A percentile compares a stretch with the other conserved stretches of the same genome.
phyloP scores from a whole-genome alignment of 768 basidiomycete genomes.

The Psilocybe azurescens region DNA sequence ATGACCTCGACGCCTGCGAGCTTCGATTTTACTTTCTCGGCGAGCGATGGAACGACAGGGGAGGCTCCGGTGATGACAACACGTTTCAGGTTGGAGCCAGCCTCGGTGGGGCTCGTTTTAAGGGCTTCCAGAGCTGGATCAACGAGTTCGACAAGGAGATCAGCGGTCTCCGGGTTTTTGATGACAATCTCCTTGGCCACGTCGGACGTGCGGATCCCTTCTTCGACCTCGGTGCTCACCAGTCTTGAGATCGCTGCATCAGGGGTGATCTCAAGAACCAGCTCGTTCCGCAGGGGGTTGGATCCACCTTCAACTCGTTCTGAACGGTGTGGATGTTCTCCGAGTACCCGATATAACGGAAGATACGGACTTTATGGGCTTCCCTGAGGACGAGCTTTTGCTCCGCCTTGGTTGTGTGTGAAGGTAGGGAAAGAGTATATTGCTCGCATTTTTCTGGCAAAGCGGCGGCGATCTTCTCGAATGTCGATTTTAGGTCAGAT shows the following conservation, averaged over 20 bases:
- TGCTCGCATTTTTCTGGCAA: slow-evolving; percentile 6
- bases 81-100: slow-evolving; percentile 10
- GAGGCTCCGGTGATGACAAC: slow-evolving; percentile 6
- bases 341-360: background rate
- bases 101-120: background rate
- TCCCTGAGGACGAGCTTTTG: background rate
- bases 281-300: slow-evolving; percentile 4
- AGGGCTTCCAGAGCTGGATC: slow-evolving; percentile 4
- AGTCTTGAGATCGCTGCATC: slow-evolving; percentile 7
- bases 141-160: slow-evolving; percentile 5
- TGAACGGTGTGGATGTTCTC: background rate
- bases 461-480: slow-evolving; percentile 3
- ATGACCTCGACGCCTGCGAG: slow-evolving; percentile 7
- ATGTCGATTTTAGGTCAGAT: background rate
- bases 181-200: slow-evolving; percentile 1
- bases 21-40: background rate
- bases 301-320: background rate
- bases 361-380: slow-evolving; percentile 8
- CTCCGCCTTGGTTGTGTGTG: slow-evolving; percentile 10
- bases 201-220: slow-evolving; percentile 11
- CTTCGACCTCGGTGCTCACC: slow-evolving; percentile 15
- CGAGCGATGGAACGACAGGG: background rate
- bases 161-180: background rate
- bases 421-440: slow-evolving; percentile 6
- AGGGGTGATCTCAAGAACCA: slow-evolving; percentile 15